Conservation (phyloP, 2,329 filamentous ascomycete species). For the Myriosclerotinia duriaeana region DNA sequence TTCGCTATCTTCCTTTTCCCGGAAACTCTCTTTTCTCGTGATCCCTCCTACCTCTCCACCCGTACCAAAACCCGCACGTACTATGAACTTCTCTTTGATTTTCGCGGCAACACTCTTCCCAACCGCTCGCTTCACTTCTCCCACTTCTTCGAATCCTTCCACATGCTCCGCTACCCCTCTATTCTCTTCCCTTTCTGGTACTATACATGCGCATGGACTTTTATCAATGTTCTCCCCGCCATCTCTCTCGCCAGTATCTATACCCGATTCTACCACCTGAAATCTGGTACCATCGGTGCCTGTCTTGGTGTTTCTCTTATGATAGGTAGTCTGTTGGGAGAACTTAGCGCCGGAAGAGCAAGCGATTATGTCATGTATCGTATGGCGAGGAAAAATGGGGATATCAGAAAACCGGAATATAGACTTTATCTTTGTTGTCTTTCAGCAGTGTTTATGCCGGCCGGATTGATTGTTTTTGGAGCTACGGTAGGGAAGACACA, state of each 20-base stretch:
- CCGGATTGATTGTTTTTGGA: conserved; percentile 38
- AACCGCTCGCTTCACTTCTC: conserved; percentile 32
- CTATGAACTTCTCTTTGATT: conserved; percentile 34
- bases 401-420: conserved; percentile 37
- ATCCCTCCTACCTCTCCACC: conserved; percentile 32
- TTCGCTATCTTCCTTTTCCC: conserved; percentile 39
- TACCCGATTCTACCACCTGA: conserved; percentile 34
- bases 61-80: conserved; percentile 34
- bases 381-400: conserved; percentile 29
- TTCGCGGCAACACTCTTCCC: conserved; percentile 35
- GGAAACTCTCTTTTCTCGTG: conserved; percentile 39
- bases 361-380: conserved; percentile 34
- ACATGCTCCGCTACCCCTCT: conserved; percentile 38
- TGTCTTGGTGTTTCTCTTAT: conserved; percentile 34
- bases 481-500: conserved; percentile 32
- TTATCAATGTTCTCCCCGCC: conserved; percentile 38
- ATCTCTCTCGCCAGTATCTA: conserved; percentile 36
- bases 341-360: conserved; percentile 35
- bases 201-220: conserved; percentile 38
- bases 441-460: conserved; percentile 36
- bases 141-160: conserved; percentile 37
- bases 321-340: conserved; percentile 36
- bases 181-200: conserved; percentile 38
- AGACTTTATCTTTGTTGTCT: conserved; percentile 36
- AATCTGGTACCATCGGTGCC: conserved; percentile 35